phyloP scores from a whole-genome alignment of 2,329 filamentous ascomycete genomes.

The Hortaea sp. region DNA sequence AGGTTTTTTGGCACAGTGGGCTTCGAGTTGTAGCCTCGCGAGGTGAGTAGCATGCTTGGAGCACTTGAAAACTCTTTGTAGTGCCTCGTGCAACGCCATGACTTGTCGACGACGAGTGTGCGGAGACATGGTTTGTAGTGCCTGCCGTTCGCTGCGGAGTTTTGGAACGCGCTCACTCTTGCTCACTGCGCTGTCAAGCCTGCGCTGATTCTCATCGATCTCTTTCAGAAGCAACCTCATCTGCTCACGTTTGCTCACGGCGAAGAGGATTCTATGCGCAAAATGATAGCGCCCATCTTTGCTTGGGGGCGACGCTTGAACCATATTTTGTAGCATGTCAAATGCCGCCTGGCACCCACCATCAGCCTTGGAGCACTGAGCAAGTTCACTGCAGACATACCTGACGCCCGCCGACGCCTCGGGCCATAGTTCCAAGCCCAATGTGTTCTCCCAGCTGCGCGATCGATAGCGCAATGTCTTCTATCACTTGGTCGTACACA shows the following conservation, averaged over 20 bases:
- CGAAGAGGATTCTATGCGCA: neutral
- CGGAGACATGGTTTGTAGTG: neutral
- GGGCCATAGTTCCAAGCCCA: neutral
- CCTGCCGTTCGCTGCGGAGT: neutral
- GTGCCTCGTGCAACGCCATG: neutral
- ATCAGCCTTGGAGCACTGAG: neutral
- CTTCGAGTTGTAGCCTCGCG: neutral
- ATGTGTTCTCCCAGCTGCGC: neutral
- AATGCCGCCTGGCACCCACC: neutral
- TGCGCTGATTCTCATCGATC: neutral
- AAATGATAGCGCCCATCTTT: neutral
- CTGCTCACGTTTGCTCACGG: neutral
- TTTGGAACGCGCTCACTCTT: neutral
- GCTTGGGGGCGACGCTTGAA: neutral
- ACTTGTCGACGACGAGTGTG: neutral
- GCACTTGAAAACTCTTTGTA: neutral
- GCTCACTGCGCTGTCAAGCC: neutral
- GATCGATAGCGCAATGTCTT: neutral
- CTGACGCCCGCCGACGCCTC: no score
- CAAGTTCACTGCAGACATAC: no score
- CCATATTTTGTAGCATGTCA: neutral
- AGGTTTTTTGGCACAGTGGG: neutral
- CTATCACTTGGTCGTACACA: neutral
- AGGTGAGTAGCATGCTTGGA: neutral
- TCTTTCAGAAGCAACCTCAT: neutral